phyloP scores from a whole-genome alignment of 805 yeast genomes.

The Lachancea mirantina region DNA sequence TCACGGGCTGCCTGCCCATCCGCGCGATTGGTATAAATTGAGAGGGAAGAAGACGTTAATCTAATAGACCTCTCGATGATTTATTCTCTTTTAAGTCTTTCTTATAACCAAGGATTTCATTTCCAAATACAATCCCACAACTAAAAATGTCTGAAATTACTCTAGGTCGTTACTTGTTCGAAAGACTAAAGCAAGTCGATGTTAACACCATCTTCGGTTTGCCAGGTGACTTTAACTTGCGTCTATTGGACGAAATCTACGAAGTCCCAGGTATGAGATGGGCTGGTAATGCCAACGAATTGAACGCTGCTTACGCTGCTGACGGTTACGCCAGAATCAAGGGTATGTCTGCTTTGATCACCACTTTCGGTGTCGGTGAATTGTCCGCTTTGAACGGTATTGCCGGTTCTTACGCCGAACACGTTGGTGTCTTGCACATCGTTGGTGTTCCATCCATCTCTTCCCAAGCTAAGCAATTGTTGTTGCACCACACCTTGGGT shows the following conservation, averaged over 20 bases:
- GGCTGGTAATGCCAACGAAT: constrained; percentile 89
- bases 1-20: not conserved
- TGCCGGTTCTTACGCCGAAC: constrained; percentile 87
- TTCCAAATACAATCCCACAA: constrained; percentile 2
- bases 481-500: constrained; percentile 79
- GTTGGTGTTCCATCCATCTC: constrained; percentile 80
- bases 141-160: constrained; percentile 41
- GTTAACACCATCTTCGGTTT: constrained; percentile 70
- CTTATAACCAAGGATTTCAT: constrained; percentile 1
- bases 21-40: constrained; percentile 2
- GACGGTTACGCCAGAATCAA: constrained; percentile 84
- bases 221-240: constrained; percentile 76
- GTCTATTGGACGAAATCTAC: constrained; percentile 63
- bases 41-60: not conserved
- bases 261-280: constrained; percentile 72
- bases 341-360: constrained; percentile 64
- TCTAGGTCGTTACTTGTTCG: constrained; percentile 71
- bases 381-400: constrained; percentile 76
- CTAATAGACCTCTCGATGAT: not conserved
- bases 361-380: constrained; percentile 92
- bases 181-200: constrained; percentile 66
- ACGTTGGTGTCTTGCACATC: constrained; percentile 75
- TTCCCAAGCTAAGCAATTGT: constrained; percentile 62
- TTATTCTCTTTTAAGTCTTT: not conserved
- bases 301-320: constrained; percentile 83